Base-by-base conservation (phyloP, 2,329 filamentous ascomycete genomes). In the Trichoderma oligosporum region DNA sequence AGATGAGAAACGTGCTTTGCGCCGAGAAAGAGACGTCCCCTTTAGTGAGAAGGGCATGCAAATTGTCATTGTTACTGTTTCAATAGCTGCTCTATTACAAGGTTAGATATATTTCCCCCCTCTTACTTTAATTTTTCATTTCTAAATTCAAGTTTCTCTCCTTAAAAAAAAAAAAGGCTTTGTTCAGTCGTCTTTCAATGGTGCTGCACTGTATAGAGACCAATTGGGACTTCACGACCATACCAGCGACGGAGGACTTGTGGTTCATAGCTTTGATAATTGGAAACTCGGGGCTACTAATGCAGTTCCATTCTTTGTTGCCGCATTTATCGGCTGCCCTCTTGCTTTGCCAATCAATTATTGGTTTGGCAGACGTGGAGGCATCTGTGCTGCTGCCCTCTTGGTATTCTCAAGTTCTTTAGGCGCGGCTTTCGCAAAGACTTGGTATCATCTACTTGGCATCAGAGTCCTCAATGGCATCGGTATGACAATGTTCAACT, bases 121-220 rank as follows among this genome's bases (percentile, higher is more conserved):
- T 11, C 14, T 6, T 4, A 1, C 7, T 2, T 27, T 12, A 12
- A 7, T n/a, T 31, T 16, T 14, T 20, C 8, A 4, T 22, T 11
- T 39, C 48, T 58, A 45, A 31, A n/a, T 25, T 14, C n/a, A 18
- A 16, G 2, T n/a, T 16, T n/a, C n/a, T 48, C 9, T 14, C 7
- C 35, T 6, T 31, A 31, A 31, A 6, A 31, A 31, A 31, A 31
- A 38, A 16, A 27, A 22, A 66, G 74, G 74, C 4, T 74, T 74
- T 36, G 74, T 77, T 1, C 75, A 77, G 57, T 74, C 73, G 0
- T 76, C 73, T 4, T 71, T 77, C 59, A 76, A 76, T 58, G 72
- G 72, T 9, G 72, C 74, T 1, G 71, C 71, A 0, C 56, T 76
- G 0, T 76, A 64, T 36, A 56, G 51, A n/a, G 36, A 41, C 1